A percentile compares a stretch with the other conserved stretches of the same genome.
Conservation (phyloP, 495 filamentous ascomycete species). For the Neurospora intermedia region DNA sequence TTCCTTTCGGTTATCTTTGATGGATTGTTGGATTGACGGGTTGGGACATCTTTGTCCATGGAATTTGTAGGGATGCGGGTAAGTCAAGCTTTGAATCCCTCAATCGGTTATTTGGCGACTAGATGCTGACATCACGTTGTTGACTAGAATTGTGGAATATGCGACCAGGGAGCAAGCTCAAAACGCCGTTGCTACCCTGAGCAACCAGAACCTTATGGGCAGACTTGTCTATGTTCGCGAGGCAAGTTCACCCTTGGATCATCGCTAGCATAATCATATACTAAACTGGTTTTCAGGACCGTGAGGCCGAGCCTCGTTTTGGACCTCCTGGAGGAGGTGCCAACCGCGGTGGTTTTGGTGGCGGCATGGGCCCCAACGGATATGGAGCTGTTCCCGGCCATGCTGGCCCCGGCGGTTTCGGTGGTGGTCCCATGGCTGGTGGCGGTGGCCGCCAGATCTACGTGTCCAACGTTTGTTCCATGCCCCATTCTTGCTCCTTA, state of each 20-base stretch:
- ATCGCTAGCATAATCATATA: neutral
- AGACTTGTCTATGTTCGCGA: constrained; percentile 97
- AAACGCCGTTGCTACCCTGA: constrained; percentile 92
- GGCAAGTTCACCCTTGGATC: constrained; percentile 41
- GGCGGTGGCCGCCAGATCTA: constrained; percentile 75
- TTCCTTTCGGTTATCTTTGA: constrained; percentile 64
- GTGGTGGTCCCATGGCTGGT: constrained; percentile 33
- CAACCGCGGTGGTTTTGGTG: constrained; percentile 54
- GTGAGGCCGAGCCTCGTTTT: constrained; percentile 92
- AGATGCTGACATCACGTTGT: constrained; percentile 7
- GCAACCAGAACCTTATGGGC: constrained; percentile 97
- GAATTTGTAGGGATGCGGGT: constrained; percentile 99
- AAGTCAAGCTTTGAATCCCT: constrained; percentile 30
- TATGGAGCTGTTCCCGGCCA: constrained; percentile 33
- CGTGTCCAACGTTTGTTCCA: constrained; percentile 87
- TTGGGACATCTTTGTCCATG: constrained; percentile 73
- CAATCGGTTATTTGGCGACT: neutral
- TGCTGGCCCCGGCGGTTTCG: constrained; percentile 30
- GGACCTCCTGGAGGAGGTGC: constrained; percentile 47
- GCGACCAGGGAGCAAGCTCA: constrained; percentile 98
- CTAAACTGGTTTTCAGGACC: constrained; percentile 49
- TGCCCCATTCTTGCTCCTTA: constrained; percentile 19
- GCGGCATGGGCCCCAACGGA: constrained; percentile 32
- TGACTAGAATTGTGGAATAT: constrained; percentile 96
- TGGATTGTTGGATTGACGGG: constrained; percentile 99